phyloP scores from a whole-genome alignment of 345 rosid genomes.

The Gossypium australe region DNA sequence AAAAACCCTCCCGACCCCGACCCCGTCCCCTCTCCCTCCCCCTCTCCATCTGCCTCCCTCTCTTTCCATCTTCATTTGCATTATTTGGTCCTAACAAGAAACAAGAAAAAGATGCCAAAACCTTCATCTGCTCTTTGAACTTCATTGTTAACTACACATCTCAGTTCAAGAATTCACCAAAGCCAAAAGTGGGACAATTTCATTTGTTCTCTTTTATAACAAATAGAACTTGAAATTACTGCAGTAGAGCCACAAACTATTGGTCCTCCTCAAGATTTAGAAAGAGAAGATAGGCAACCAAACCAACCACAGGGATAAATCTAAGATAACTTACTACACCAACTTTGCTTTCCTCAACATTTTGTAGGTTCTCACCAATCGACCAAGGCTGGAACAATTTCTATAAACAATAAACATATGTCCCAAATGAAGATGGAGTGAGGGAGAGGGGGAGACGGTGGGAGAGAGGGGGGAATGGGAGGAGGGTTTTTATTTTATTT shows the following conservation, averaged over 20 bases:
- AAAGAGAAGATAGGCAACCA: conserved; percentile 58
- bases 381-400: conserved; percentile 91
- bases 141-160: neutral
- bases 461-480: no score
- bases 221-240: neutral
- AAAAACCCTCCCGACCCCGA: no score
- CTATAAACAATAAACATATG: conserved; percentile 65
- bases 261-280: conserved; percentile 44
- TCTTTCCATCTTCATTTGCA: no score
- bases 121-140: no score
- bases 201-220: neutral
- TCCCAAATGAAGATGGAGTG: conserved; percentile 59
- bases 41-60: no score
- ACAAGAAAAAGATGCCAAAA: no score
- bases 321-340: conserved; percentile 53
- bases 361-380: conserved; percentile 71
- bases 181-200: neutral
- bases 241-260: neutral
- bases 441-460: no score
- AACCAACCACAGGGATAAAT: conserved; percentile 78
- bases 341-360: conserved; percentile 46
- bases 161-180: neutral
- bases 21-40: no score
- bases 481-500: no score
- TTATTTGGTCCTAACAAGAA: no score